Conservation (phyloP, 2,329 filamentous ascomycete species). For the Decorospora gaudefroyi region DNA sequence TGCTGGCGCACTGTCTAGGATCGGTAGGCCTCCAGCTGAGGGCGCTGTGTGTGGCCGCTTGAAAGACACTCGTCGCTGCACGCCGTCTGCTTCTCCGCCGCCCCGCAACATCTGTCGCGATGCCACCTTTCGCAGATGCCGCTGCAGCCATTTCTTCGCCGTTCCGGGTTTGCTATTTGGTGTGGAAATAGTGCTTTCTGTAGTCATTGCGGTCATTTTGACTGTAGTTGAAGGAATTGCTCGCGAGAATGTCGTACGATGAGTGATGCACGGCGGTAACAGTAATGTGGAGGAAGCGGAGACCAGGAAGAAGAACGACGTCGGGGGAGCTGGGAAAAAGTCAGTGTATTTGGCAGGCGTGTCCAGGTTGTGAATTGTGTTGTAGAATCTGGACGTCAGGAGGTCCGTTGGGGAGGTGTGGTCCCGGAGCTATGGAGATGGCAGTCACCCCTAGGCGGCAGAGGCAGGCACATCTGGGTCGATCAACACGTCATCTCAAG, state of each 20-base stretch:
- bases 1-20: neutral
- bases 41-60: constrained; percentile 37
- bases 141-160: constrained; percentile 35
- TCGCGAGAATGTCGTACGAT: constrained; percentile 21
- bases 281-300: constrained; percentile 10
- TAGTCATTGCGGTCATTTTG: constrained; percentile 31
- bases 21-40: constrained; percentile 8
- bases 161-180: constrained; percentile 20
- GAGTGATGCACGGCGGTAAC: constrained; percentile 22
- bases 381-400: constrained; percentile 1
- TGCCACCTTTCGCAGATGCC: constrained; percentile 27
- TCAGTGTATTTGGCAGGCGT: neutral
- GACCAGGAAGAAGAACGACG: neutral
- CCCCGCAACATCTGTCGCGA: constrained; percentile 20
- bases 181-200: constrained; percentile 17
- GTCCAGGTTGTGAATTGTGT: neutral
- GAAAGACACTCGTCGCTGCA: constrained; percentile 14
- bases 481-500: too few species aligned
- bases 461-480: neutral
- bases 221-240: constrained; percentile 9
- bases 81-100: neutral
- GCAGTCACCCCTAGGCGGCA: neutral
- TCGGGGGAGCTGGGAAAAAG: neutral
- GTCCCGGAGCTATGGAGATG: neutral
- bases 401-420: constrained; percentile 3